A percentile compares a stretch with the other conserved stretches of the same genome.
Conservation (phyloP, 805 yeast genomes). For the Wickerhamomyces subpelliculosus region DNA sequence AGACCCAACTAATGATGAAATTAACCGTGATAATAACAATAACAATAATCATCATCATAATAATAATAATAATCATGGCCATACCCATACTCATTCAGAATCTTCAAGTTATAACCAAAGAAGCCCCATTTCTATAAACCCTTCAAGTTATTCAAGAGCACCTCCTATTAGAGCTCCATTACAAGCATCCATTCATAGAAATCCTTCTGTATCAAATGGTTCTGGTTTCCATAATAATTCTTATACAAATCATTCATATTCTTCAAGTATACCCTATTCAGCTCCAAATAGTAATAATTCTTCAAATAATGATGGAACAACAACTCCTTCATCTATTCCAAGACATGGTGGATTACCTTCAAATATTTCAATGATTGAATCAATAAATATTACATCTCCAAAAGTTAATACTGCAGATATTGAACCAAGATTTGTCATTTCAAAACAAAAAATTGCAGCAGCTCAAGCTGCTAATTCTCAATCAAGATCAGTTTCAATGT, state of each 20-base stretch:
- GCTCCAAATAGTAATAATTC: constrained; percentile 58
- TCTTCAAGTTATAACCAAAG: constrained; percentile 12
- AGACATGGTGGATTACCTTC: constrained; percentile 31
- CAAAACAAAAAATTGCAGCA: constrained; percentile 58
- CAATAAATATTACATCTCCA: constrained; percentile 68
- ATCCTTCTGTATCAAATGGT: constrained; percentile 13
- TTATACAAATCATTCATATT: constrained; percentile 13
- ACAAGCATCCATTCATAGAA: constrained; percentile 22
- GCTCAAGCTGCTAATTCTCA: constrained; percentile 16
- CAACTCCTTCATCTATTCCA: constrained; percentile 26
- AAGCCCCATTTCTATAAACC: constrained; percentile 16
- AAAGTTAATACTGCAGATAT: constrained; percentile 51
- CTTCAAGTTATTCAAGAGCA: constrained; percentile 11
- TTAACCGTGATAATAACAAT: constrained; percentile 1
- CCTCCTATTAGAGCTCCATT: constrained; percentile 25
- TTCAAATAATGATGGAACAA: constrained; percentile 17
- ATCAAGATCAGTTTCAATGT: constrained; percentile 10
- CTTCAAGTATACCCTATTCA: constrained; percentile 60
- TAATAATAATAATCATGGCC: constrained; percentile 5
- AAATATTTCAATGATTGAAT: constrained; percentile 35
- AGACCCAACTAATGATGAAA: neutral
- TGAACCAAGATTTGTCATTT: constrained; percentile 83
- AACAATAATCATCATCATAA: too few relatives aligned
- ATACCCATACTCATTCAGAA: too few relatives aligned
- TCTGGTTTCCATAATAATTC: constrained; percentile 11